phyloP scores from a whole-genome alignment of 805 yeast genomes.

The Myxozyma lipomycoides region DNA sequence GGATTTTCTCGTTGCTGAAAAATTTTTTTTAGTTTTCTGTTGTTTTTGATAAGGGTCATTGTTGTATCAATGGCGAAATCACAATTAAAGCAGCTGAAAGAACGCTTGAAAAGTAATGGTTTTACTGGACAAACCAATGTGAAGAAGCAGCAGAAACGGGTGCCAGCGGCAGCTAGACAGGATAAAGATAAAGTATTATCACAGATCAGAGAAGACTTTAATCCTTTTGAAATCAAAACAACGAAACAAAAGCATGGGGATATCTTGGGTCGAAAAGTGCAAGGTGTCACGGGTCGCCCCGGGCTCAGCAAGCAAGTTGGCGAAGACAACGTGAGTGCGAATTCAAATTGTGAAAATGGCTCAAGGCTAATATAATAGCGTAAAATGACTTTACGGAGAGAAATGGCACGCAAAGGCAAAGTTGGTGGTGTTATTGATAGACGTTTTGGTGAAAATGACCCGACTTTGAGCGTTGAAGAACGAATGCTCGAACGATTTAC shows the following conservation, averaged over 20 bases:
- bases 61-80: constrained; percentile 95
- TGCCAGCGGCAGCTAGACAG: constrained; percentile 50
- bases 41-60: no score
- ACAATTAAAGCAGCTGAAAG: constrained; percentile 78
- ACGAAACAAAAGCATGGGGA: constrained; percentile 57
- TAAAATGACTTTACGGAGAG: constrained; percentile 55
- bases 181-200: constrained; percentile 56
- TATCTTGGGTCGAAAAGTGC: constrained; percentile 43
- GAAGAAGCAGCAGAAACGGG: constrained; percentile 42
- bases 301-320: constrained; percentile 65
- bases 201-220: constrained; percentile 75
- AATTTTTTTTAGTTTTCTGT: no score
- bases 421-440: constrained; percentile 78
- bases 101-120: constrained; percentile 70
- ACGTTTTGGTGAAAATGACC: constrained; percentile 80
- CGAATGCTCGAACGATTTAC: constrained; percentile 94
- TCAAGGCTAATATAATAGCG: not conserved
- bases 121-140: constrained; percentile 79
- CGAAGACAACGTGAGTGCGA: constrained; percentile 44
- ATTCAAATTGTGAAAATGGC: not conserved
- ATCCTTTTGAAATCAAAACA: constrained; percentile 79
- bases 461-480: constrained; percentile 73
- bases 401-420: constrained; percentile 59
- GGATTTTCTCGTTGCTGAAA: no score
- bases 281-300: constrained; percentile 61